Evolutionary conservation across 768 basidiomycete genomes (phyloP).

Genomic region (Tylopilus sp.): DNA sequence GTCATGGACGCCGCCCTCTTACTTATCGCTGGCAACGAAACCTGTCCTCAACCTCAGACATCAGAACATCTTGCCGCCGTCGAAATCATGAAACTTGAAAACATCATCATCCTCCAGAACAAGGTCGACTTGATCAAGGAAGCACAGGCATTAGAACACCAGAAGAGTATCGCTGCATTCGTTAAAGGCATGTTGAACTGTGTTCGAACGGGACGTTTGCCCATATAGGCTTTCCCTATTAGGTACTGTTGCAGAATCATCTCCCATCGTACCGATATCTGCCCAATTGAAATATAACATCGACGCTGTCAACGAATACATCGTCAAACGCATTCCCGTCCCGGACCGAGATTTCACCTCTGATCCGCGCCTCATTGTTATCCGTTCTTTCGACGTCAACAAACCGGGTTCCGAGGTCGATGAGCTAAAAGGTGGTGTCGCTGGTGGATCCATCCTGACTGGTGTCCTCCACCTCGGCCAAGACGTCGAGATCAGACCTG

Average conservation of each 20-base stretch:
- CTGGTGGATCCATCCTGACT: conserved; percentile 92
- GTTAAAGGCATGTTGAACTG: conserved; percentile 66
- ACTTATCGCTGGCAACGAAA: conserved; percentile 96
- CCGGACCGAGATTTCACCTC: conserved; percentile 91
- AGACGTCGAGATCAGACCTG: conserved; percentile 96
- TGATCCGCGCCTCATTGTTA: conserved; percentile 92
- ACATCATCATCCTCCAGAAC: conserved; percentile 97
- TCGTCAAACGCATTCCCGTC: conserved; percentile 94
- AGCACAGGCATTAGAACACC: conserved; percentile 89
- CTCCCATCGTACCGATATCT: conserved; percentile 98
- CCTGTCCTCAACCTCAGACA: conserved; percentile 98
- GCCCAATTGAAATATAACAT: conserved; percentile 99
- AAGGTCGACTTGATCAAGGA: conserved; percentile 99
- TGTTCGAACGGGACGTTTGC: not conserved
- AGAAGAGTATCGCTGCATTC: conserved; percentile 93
- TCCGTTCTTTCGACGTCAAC: conserved; percentile 99
- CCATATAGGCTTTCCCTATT: not conserved
- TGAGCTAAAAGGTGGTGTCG: conserved; percentile 97
- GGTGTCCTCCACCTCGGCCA: conserved; percentile 88
- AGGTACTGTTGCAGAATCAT: conserved; percentile 97
- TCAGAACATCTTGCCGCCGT: conserved; percentile 98
- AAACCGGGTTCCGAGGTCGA: conserved; percentile 97
- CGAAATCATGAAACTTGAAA: conserved; percentile 98
- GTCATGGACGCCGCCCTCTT: conserved; percentile 99
- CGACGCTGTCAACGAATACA: conserved; percentile 98